These are phyloP conservation scores for Aspergillus aculeatinus DNA, from an alignment of 2,329 filamentous ascomycete genomes.

Conservation along the genomic window DNA sequence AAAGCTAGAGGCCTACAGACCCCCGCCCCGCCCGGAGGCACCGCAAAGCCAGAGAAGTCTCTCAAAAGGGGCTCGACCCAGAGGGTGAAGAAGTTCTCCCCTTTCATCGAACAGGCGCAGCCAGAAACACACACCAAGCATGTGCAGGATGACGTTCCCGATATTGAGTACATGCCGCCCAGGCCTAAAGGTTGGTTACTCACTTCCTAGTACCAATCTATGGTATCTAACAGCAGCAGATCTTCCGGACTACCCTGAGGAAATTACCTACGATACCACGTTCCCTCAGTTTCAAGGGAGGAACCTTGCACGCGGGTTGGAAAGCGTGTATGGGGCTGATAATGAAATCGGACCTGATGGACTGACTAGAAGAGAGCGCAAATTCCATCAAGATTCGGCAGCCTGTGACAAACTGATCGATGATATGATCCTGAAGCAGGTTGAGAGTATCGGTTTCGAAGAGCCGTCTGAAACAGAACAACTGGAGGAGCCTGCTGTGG, in stretches of 20 bases:
- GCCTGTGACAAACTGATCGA: conserved; percentile 66
- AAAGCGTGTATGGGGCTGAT: conserved; percentile 46
- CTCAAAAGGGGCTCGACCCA: conserved; percentile 62
- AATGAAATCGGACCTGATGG: conserved; percentile 54
- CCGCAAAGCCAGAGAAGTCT: conserved; percentile 63
- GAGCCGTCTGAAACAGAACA: conserved; percentile 55
- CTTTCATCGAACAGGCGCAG: conserved; percentile 47
- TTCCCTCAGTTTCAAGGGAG: conserved; percentile 54
- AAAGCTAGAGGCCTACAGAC: conserved; percentile 71
- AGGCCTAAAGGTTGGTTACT: conserved; percentile 54
- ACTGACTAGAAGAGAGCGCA: conserved; percentile 66
- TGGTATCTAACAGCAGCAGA: conserved; percentile 37
- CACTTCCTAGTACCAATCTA: not conserved
- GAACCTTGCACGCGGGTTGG: conserved; percentile 55
- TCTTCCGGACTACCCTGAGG: conserved; percentile 47
- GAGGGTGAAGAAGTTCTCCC: conserved; percentile 58
- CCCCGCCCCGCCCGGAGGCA: conserved; percentile 60
- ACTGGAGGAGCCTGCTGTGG: conserved; percentile 32
- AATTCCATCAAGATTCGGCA: conserved; percentile 63
- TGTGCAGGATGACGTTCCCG: conserved; percentile 60
- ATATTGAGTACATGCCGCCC: conserved; percentile 88
- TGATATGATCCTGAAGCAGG: conserved; percentile 65
- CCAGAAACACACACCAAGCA: conserved; percentile 48
- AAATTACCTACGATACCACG: conserved; percentile 49
- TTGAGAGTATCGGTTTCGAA: conserved; percentile 63